Percentiles rank a stretch among this genome's conserved stretches.
These are phyloP conservation scores for Emydomyces testavorans DNA, from an alignment of 2,329 filamentous ascomycete species.

Conservation along the genomic window DNA sequence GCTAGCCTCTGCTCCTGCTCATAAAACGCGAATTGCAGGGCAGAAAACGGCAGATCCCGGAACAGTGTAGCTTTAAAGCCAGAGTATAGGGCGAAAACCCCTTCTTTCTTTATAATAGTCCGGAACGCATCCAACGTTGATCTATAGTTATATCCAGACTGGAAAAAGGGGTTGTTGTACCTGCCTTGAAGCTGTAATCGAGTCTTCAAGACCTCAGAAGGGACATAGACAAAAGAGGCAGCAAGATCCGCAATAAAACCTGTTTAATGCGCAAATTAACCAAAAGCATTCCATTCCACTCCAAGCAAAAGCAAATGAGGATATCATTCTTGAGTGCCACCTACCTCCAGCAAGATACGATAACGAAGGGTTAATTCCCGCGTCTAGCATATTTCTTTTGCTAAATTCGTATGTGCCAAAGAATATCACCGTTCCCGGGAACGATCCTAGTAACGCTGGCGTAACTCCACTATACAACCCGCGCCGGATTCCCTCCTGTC, in stretches of 20 bases:
- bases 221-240: conserved; percentile 87
- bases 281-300: conserved; percentile 17
- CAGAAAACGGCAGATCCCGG: conserved; percentile 89
- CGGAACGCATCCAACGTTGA: conserved; percentile 71
- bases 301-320: not conserved
- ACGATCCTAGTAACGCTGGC: conserved; percentile 81
- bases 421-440: conserved; percentile 86
- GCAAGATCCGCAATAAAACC: conserved; percentile 89
- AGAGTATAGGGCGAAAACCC: conserved; percentile 75
- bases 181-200: conserved; percentile 87
- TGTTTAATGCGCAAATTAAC: not conserved
- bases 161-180: conserved; percentile 88
- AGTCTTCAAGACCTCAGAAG: conserved; percentile 96
- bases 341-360: conserved; percentile 76
- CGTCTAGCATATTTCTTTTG: conserved; percentile 78
- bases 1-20: conserved; percentile 83
- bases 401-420: conserved; percentile 95
- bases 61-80: conserved; percentile 96
- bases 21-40: conserved; percentile 95
- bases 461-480: conserved; percentile 90
- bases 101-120: conserved; percentile 75
- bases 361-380: conserved; percentile 66
- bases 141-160: conserved; percentile 91
- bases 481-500: conserved; percentile 75
- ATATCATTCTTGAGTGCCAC: conserved; percentile 16